Base-by-base conservation (phyloP, 164 flowering plant genomes). In the Vitis amurensis region DNA sequence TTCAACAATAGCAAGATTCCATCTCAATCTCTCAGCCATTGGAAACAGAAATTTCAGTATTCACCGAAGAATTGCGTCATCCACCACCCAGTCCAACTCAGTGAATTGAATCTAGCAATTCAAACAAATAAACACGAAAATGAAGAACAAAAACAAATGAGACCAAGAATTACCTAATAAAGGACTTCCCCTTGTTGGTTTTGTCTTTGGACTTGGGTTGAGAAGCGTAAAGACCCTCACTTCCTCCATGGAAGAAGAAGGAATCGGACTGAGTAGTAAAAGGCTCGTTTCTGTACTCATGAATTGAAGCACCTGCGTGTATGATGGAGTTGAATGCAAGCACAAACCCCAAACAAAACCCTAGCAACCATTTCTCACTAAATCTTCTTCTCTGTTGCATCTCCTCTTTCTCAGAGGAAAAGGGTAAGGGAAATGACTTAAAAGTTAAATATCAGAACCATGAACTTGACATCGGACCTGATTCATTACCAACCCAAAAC, bases 171-270 rank as follows among this genome's bases (percentile, higher is more conserved):
- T 63, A 92, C 95, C 89, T 85, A 61, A 92, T 90, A 69, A 87
- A 89, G 11, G 97, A 89, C 62, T 84, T 84, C 14, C 97, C 97
- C 37, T 78, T 70, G 67, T 75, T 77, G 57, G 85, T 63, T 49
- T 57, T 79, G 8, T 69, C 72, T 23, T 23, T 23, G 27, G 27
- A 23, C 27, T 23, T 23, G 27, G 27, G 27, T 63, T 78, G 80
- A 47, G 97, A 87, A 73, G 93, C 91, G 71, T 83, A 88, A 16
- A 92, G 86, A 3, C 96, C 97, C 67, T 92, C 96, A 67, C 92
- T 90, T 50, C 97, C 94, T 62, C 96, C 97, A 75, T 90, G 94
- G 82, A 92, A 91, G 82, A 90, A 87, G 90, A 74, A 86, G 16
- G 94, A 83, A 64, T 91, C 81, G 50, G 83, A 73, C 69, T 77